A percentile compares a stretch with the other conserved stretches of the same genome.
phyloP scores from a whole-genome alignment of 2,329 filamentous ascomycete species.

The Fusarium nygamai region DNA sequence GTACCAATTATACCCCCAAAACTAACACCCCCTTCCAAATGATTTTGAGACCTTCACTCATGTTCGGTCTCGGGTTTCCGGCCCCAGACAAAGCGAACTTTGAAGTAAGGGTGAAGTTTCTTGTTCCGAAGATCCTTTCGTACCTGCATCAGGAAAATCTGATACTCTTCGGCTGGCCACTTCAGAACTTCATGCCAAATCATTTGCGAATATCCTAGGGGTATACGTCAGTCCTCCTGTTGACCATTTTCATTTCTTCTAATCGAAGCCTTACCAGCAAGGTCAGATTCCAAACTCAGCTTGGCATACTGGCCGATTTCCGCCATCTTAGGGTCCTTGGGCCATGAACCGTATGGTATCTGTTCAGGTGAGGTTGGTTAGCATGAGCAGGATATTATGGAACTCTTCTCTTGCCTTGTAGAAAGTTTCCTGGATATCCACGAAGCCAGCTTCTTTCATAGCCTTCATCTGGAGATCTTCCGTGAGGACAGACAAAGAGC shows the following conservation, averaged over 20 bases:
- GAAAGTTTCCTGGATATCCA: slow-evolving; percentile 1
- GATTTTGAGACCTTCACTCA: not conserved
- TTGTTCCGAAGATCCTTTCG: slow-evolving; percentile 13
- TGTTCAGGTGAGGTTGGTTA: not conserved
- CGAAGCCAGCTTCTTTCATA: slow-evolving; percentile 13
- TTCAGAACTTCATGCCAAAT: slow-evolving; percentile 16
- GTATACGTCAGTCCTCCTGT: not conserved
- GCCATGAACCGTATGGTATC: slow-evolving; percentile 15
- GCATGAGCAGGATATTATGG: too few species aligned
- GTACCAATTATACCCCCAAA: too few species aligned
- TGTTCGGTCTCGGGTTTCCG: not conserved
- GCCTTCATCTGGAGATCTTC: slow-evolving; percentile 12
- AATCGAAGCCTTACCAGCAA: not conserved
- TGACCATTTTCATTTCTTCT: rapidly evolving
- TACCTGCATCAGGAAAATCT: slow-evolving; percentile 14
- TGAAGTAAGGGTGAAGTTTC: slow-evolving; percentile 14
- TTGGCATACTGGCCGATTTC: slow-evolving; percentile 18
- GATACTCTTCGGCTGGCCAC: slow-evolving; percentile 11
- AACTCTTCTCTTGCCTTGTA: not conserved
- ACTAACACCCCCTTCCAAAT: rapidly evolving
- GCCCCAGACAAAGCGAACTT: slow-evolving; percentile 12
- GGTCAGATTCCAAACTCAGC: slow-evolving; percentile 13
- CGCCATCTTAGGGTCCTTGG: not conserved
- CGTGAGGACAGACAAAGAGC: not conserved
- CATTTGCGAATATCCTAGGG: slow-evolving; percentile 15